phyloP scores from a whole-genome alignment of 208 protist species.

The Wallacemonas sp. region DNA sequence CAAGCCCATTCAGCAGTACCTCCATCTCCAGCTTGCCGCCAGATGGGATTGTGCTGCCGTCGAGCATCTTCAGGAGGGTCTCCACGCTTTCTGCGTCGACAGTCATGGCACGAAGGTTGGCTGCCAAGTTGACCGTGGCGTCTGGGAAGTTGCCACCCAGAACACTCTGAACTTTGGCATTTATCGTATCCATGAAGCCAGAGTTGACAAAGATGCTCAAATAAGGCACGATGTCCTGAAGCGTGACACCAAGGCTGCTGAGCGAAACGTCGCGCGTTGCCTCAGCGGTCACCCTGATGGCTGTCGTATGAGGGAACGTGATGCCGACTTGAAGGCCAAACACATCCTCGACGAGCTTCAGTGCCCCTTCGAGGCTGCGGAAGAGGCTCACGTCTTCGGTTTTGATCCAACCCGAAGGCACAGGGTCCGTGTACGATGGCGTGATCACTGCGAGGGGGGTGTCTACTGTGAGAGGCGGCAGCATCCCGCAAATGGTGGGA shows the following conservation, averaged over 20 bases:
- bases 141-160: no score
- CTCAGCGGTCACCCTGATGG: neutral
- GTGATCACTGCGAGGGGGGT: neutral
- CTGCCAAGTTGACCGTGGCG: neutral
- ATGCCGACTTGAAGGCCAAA: neutral
- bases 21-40: neutral
- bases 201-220: no score
- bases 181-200: no score
- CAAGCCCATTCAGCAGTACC: neutral
- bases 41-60: neutral
- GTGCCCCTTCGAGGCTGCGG: neutral
- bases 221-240: neutral
- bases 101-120: neutral
- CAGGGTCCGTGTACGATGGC: neutral
- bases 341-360: slow-evolving; percentile 7
- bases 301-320: neutral
- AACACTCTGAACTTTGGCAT: no score
- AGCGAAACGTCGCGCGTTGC: slow-evolving; percentile 4
- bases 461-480: neutral
- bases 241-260: neutral
- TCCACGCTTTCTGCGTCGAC: no score
- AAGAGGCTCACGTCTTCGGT: neutral
- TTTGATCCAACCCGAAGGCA: neutral
- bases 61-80: no score
- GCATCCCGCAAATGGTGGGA: neutral